Base-by-base conservation (phyloP, 495 filamentous ascomycete genomes). In the Podospora tetraspora region DNA sequence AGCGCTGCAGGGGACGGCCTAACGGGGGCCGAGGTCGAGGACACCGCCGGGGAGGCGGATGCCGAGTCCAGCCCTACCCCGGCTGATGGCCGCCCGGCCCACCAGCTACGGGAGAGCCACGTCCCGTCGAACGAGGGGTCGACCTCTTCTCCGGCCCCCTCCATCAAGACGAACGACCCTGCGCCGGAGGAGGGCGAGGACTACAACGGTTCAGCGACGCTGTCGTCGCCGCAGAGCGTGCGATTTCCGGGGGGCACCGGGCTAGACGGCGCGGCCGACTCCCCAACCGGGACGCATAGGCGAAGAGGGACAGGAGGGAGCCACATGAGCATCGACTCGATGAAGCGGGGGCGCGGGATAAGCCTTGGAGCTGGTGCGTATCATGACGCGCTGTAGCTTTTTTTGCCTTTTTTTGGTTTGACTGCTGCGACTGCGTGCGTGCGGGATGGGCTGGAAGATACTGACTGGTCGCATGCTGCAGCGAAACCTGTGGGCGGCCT, bases 311-410 rank as follows among this genome's bases (percentile, higher is more conserved):
- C 65, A 3, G 73, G 71, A 1, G 66, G 68, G 0, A 71, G 75
- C 61, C 71, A 72, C 21, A 61, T 75, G 66, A 75, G 66, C 37
- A 34, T 71, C 13, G 68, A 74, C 22, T 75, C 71, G 61, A 73
- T 73, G 70, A 77, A 70, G 56, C 63, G 66, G 13, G 73, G 75
- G 7, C 71, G 71, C 12, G 73, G 74, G n/a, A 81, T 81, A 60
- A 76, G 69, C 61, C 70, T 81, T 63, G 79, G 79, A 32, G 69
- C 74, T 16, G 69, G 70, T 74, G 68, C 58, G 69, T 71, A 29
- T 66, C 29, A 30, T 16, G 24, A 64, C 19, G 43, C 43, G 43
- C 43, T 52, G 43, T 52, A 52, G 43, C 32, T 37, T 37, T 43
- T 52, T n/a, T n/a, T n/a, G 32, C 12, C 2, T n/a, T n/a, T 19